Evolutionary conservation across 805 yeast genomes (phyloP).

Genomic region (Lipomyces sp.): DNA sequence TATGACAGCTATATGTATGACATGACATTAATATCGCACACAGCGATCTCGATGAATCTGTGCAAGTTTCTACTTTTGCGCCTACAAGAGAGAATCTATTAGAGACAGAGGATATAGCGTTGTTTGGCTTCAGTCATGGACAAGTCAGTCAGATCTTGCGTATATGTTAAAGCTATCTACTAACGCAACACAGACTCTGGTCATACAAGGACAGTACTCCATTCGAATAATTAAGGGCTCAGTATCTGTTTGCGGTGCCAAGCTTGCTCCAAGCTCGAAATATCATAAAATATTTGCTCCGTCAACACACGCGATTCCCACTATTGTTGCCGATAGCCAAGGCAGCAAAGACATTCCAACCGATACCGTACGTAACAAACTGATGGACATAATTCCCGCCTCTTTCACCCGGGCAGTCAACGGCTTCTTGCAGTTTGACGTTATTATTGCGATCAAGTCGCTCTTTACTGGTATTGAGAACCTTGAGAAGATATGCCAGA

Average conservation of each 20-base stretch:
- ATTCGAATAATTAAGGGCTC: conserved; percentile 44
- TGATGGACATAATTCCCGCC: background rate
- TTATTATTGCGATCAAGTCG: conserved; percentile 37
- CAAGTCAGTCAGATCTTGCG: background rate
- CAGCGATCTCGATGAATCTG: conserved; percentile 18
- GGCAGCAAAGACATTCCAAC: background rate
- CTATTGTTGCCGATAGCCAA: background rate
- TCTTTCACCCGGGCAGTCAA: background rate
- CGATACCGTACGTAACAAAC: background rate
- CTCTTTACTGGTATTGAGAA: conserved; percentile 13
- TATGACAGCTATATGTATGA: background rate
- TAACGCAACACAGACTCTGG: conserved; percentile 32
- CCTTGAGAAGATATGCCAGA: conserved; percentile 12
- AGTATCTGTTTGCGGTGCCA: conserved; percentile 42
- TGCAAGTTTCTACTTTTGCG: conserved; percentile 17
- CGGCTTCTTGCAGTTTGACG: conserved; percentile 24
- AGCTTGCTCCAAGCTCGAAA: conserved; percentile 29
- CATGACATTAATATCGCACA: background rate
- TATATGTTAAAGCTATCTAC: background rate
- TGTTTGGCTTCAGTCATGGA: conserved; percentile 10
- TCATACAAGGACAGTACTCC: conserved; percentile 42
- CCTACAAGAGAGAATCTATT: conserved; percentile 12
- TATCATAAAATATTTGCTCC: conserved; percentile 36
- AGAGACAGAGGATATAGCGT: background rate
- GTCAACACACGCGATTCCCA: conserved; percentile 36